Evolutionary conservation across 108 stramenopile species (phyloP).

Genomic region (Pseudonitzschia multistriata): DNA sequence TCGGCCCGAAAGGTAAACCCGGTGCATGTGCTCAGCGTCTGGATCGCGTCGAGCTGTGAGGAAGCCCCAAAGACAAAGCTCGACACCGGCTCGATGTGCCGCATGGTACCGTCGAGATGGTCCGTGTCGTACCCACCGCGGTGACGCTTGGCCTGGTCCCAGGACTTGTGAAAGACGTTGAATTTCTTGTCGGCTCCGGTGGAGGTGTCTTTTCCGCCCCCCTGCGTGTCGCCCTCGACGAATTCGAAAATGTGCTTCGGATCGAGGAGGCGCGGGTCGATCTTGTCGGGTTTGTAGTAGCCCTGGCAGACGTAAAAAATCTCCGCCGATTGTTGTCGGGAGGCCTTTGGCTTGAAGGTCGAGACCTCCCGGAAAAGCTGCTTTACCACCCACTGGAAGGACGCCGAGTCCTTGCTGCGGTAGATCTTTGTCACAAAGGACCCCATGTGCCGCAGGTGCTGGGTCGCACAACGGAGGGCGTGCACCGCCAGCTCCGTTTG

Average conservation of each 20-base stretch:
- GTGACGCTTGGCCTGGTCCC: conserved; percentile 76
- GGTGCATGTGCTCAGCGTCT: conserved; percentile 83
- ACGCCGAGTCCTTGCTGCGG: conserved; percentile 93
- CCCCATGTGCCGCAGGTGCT: conserved; percentile 87
- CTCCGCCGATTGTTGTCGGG: conserved; percentile 92
- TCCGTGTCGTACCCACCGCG: conserved; percentile 93
- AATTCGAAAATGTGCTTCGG: conserved; percentile 95
- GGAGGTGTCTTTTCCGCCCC: conserved; percentile 20
- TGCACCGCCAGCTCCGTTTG: conserved; percentile 97
- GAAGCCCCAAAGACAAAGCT: conserved; percentile 76
- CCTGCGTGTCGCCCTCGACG: conserved; percentile 79
- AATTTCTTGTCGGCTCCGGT: conserved; percentile 37
- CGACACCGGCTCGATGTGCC: conserved; percentile 65
- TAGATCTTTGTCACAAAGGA: conserved; percentile 98
- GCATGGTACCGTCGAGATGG: conserved; percentile 77
- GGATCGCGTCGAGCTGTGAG: conserved; percentile 83
- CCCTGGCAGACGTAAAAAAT: conserved; percentile 95
- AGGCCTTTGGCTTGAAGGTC: conserved; percentile 94
- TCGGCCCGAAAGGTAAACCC: conserved; percentile 80
- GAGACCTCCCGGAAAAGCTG: conserved; percentile 90
- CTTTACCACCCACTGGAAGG: conserved; percentile 94
- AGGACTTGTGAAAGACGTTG: conserved; percentile 94
- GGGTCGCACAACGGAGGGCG: conserved; percentile 94
- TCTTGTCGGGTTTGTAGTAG: conserved; percentile 88
- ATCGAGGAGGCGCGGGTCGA: conserved; percentile 95